Evolutionary conservation across 176 grass and related monocot genomes (phyloP), one percentile per base, ranked within the genome.

Genomic region (Carex kokanica): DNA sequence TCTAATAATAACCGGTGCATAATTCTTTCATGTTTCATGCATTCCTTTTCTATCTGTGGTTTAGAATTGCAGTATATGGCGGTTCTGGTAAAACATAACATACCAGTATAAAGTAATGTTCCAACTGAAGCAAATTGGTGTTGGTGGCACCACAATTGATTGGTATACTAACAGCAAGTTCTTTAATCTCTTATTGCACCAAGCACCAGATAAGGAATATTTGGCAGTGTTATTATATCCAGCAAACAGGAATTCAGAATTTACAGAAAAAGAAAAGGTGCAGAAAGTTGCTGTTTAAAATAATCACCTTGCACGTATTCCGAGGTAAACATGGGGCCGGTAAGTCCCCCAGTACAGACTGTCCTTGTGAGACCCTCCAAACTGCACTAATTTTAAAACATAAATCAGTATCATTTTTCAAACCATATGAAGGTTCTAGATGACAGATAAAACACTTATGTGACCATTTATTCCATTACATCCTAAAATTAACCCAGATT

Each of bases 261-360:
- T 41, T 60, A 63, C 17, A 62, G 21, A 60, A 66, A 41, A 74
- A 55, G 53, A 69, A 41, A 1, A 6, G 70, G 45, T 49, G 45
- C 45, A 81, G 4, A 18, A 80, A 86, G 25, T 60, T 1, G 3
- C 24, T 82, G 8, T 7, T 43, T 18, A 80, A 82, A 65, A 74
- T 84, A 54, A 89, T 78, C 40, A 95, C 96, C 96, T 98, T 63
- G 96, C 88, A 64, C 93, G 92, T 66, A 98, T 91, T 55, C 96
- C 96, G 77, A 98, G 87, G 78, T 98, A 98, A 51, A 91, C 86
- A 91, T 98, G 90, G 49, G 96, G 90, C 67, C 96, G 88, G 58
- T 98, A 98, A 47, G 96, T 98, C 31, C 93, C 96, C 96, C 96
- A 98, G 54, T 95, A 98, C 81, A 98, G 81, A 84, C 86, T 98